phyloP scores from a whole-genome alignment of 2,329 filamentous ascomycete genomes.

The Teratosphaeriaceae sp. region DNA sequence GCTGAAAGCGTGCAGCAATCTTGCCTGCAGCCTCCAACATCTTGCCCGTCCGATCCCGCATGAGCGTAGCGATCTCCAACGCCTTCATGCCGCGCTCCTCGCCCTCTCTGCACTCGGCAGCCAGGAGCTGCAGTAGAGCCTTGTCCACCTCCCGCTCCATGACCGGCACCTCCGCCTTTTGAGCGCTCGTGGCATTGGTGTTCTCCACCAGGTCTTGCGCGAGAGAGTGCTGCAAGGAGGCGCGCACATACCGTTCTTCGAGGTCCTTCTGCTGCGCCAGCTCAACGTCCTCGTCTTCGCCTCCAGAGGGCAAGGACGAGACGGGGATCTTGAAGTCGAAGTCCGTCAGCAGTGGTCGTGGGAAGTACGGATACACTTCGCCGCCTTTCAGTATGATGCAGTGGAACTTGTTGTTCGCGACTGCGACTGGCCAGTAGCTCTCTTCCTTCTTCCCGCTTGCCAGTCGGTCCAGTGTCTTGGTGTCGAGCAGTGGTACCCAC shows the following conservation, averaged over 20 bases:
- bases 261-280: slow-evolving; percentile 50
- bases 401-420: slow-evolving; percentile 87
- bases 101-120: slow-evolving; percentile 81
- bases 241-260: slow-evolving; percentile 76
- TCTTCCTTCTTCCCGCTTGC: slow-evolving; percentile 81
- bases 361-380: slow-evolving; percentile 89
- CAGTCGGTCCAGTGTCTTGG: slow-evolving; percentile 72
- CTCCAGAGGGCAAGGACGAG: slow-evolving; percentile 45
- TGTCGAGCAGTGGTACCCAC: slow-evolving; percentile 92
- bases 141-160: slow-evolving; percentile 86
- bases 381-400: slow-evolving; percentile 98
- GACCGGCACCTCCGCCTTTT: slow-evolving; percentile 60
- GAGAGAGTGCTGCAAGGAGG: slow-evolving; percentile 64
- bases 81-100: slow-evolving; percentile 94
- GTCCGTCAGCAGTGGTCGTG: slow-evolving; percentile 79
- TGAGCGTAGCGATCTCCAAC: slow-evolving; percentile 78
- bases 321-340: slow-evolving; percentile 89
- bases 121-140: slow-evolving; percentile 79
- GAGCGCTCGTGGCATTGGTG: slow-evolving; percentile 56
- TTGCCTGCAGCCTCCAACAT: slow-evolving; percentile 91
- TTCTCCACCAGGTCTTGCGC: slow-evolving; percentile 66
- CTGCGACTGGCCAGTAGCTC: slow-evolving; percentile 90
- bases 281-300: slow-evolving; percentile 36
- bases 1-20: slow-evolving; percentile 78
- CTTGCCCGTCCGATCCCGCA: slow-evolving; percentile 76